Evolutionary conservation across 495 filamentous ascomycete genomes (phyloP).

Genomic region (Thermochaetoides thermophila): DNA sequence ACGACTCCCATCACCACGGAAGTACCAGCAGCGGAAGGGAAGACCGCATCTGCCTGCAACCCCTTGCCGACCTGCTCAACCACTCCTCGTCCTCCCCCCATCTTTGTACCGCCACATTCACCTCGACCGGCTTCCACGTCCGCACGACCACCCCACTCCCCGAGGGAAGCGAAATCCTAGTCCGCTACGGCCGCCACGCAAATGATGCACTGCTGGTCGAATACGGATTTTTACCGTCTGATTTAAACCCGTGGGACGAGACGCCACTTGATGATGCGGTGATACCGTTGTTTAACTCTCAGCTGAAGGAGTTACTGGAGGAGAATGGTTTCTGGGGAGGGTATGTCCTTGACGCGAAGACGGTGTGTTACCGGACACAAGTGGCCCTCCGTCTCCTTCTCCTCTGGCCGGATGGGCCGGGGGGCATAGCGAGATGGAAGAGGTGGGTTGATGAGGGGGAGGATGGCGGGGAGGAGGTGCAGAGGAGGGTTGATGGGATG

Average conservation of each 20-base stretch:
- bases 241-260: conserved; percentile 56
- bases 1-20: too few relatives aligned
- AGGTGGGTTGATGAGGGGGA: conserved; percentile 21
- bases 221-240: conserved; percentile 79
- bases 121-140: conserved; percentile 46
- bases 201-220: conserved; percentile 75
- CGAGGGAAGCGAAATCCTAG: too few relatives aligned
- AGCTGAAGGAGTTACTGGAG: conserved; percentile 37
- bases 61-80: conserved; percentile 83
- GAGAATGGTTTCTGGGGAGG: conserved; percentile 50
- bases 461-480: conserved; percentile 23
- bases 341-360: conserved; percentile 46
- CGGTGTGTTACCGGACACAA: conserved; percentile 57
- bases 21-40: too few relatives aligned
- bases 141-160: conserved; percentile 33
- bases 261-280: conserved; percentile 54
- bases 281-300: conserved; percentile 32
- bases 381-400: conserved; percentile 44
- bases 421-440: too few relatives aligned
- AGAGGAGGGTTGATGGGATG: conserved; percentile 16
- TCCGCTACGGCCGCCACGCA: conserved; percentile 65
- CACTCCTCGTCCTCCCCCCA: too few relatives aligned
- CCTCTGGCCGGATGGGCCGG: conserved; percentile 12
- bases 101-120: too few relatives aligned
- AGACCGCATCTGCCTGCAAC: conserved; percentile 67